These are phyloP conservation scores for Didymella exigua DNA, from an alignment of 2,329 filamentous ascomycete genomes.

Conservation along the genomic window DNA sequence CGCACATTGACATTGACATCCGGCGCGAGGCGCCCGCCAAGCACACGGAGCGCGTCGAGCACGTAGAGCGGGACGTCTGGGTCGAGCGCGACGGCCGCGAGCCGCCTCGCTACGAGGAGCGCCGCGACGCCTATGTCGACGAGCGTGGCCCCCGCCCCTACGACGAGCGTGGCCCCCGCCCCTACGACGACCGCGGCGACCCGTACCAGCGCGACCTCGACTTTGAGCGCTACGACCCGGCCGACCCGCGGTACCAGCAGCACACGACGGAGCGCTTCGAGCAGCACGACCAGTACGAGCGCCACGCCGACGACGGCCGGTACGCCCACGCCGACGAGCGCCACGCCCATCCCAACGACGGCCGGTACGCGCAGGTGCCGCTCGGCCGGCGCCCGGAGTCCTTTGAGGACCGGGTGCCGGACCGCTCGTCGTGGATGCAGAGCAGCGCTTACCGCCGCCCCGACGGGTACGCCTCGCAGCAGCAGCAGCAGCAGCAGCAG, in stretches of 20 bases:
- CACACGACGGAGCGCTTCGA: slow-evolving; percentile 31
- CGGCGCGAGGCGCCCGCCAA: slow-evolving; percentile 31
- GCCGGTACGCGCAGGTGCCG: slow-evolving; percentile 27
- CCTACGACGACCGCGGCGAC: slow-evolving; percentile 32
- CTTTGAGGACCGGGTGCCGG: slow-evolving; percentile 45
- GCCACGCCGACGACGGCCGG: slow-evolving; percentile 12
- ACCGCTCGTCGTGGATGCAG: slow-evolving; percentile 45
- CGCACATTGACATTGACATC: slow-evolving; percentile 41
- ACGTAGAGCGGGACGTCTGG: slow-evolving; percentile 38
- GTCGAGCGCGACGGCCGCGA: slow-evolving; percentile 33
- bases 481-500: no score
- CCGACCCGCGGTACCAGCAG: slow-evolving; percentile 36
- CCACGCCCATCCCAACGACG: slow-evolving; percentile 18
- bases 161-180: slow-evolving; percentile 28
- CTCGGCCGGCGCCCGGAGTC: slow-evolving; percentile 42
- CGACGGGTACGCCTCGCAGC: slow-evolving; percentile 36
- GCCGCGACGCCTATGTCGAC: slow-evolving; percentile 29
- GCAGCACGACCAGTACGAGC: slow-evolving; percentile 24
- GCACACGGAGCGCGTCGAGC: slow-evolving; percentile 29
- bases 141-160: slow-evolving; percentile 30
- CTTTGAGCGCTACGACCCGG: slow-evolving; percentile 27
- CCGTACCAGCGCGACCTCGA: slow-evolving; percentile 28
- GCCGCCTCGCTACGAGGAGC: slow-evolving; percentile 29
- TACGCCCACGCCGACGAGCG: no score
- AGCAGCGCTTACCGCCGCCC: slow-evolving; percentile 23